Base-by-base conservation (phyloP, 176 grass and related monocot genomes). In the Oryza rufipogon region DNA sequence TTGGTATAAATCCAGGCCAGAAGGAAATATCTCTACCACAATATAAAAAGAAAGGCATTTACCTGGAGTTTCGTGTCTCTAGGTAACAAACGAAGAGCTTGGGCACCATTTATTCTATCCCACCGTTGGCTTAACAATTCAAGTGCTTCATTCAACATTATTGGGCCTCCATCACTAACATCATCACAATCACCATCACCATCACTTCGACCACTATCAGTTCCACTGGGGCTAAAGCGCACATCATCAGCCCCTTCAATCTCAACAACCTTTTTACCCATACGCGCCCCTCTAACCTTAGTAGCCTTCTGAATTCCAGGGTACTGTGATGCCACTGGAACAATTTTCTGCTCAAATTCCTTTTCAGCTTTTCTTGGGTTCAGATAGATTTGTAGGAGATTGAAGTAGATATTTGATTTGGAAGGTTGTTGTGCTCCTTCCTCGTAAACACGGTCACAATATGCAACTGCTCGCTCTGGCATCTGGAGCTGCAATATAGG, bases 51-150 rank as follows among this genome's bases (percentile, higher is more conserved):
- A 39, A 71, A 74, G 77, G 51, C 22, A 74, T 71, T 76, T 76
- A 99, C 96, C 96, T 96, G 89, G 69, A 99, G 89, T 85, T 94
- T 96, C 89, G 93, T 96, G 78, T 99, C 91, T 88, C 91, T 99
- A 38, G 96, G 96, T 88, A 99, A 87, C 52, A 99, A 80, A 41
- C 90, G 91, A 87, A 99, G 88, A 81, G 96, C 93, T 81, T 99
- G 96, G 71, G 91, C 91, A 90, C 93, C 96, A 92, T 99, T 99
- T 77, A 99, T 96, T 78, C 93, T 94, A 60, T 99, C 96, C 96
- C 96, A 99, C 79, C 93, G 80, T 80, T 96, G 91, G 87, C 93
- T 96, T 85, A 99, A 89, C 58, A 99, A 82, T 77, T 99, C 88
- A 79, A 99, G 70, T 79, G 96, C 91, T 83, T 99, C 91, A 76